Evolutionary conservation across 805 yeast genomes (phyloP), one percentile per base, ranked within the genome.

Genomic region (Wickerhamomyces kurtzmanii): DNA sequence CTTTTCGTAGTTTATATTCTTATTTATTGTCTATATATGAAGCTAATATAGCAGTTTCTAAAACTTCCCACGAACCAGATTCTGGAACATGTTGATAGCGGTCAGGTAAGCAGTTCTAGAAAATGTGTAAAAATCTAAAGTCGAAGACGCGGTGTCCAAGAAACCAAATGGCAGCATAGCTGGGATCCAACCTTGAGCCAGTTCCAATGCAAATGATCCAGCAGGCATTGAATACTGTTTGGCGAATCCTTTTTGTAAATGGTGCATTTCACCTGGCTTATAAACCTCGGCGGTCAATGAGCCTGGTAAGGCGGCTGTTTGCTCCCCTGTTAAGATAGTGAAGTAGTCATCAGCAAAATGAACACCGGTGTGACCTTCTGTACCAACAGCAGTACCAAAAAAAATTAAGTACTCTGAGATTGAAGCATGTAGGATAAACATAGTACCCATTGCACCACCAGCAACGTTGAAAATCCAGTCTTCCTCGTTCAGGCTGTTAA

Each of bases 171-270:
- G 97, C 35, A 91, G 66, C 98, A 91, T 91, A 23, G 89, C 78
- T 20, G 98, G 97, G 40, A 91, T 84, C 94, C 95, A 91, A 34
- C 98, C 98, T 61, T 89, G 97, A 6, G 98, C 98, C 46, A 89
- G 67, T 53, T 91, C 98, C 39, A 91, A 61, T 8, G 98, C 96
- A 56, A 76, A 91, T 0, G 82, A 65, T 20, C 80, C 94, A 17
- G 70, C 53, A 2, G 83, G 79, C 94, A 91, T 84, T 16, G 74
- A 42, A 54, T 91, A 91, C 57, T 91, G 98, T 57, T 83, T 85
- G 42, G 72, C 70, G 24, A 51, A 38, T 20, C 96, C 96, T 50
- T 71, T 79, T 22, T 45, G 52, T 51, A 89, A 65, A 50, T 79
- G 89, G 53, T 91, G 93, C 38, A 73, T 75, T 46, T 81, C 84